Conservation (phyloP, 192 early-diverging fungal species). For the Coemansia pectinata region DNA sequence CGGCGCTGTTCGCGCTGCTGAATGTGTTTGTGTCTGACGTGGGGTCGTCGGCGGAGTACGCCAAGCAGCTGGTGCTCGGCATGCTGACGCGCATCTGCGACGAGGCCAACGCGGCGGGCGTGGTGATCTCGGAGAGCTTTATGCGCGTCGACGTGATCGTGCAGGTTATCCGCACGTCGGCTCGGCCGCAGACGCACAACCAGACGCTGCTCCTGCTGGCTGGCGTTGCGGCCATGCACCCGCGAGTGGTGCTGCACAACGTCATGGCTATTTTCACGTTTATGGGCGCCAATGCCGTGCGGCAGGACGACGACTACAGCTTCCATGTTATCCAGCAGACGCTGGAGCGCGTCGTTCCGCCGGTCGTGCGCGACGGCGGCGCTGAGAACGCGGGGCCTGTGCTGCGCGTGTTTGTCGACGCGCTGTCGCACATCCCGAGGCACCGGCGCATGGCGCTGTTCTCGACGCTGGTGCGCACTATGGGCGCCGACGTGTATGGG, state of each 20-base stretch:
- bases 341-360: slow-evolving; percentile 81
- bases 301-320: slow-evolving; percentile 96
- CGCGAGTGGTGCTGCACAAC: slow-evolving; percentile 84
- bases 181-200: slow-evolving; percentile 96
- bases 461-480: slow-evolving; percentile 72
- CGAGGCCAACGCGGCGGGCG: slow-evolving; percentile 12
- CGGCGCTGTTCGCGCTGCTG: slow-evolving; percentile 73
- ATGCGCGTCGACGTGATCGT: slow-evolving; percentile 87
- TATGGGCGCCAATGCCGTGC: slow-evolving; percentile 92
- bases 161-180: slow-evolving; percentile 81
- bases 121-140: slow-evolving; percentile 54
- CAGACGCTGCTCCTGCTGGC: slow-evolving; percentile 83
- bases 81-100: slow-evolving; percentile 63
- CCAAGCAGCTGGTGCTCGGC: slow-evolving; percentile 82
- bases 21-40: slow-evolving; percentile 60
- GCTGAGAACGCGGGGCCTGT: slow-evolving; percentile 68
- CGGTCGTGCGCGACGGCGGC: slow-evolving; percentile 56
- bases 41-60: slow-evolving; percentile 72
- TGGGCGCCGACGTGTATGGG: slow-evolving; percentile 78
- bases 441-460: slow-evolving; percentile 90
- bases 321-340: slow-evolving; percentile 94
- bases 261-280: slow-evolving; percentile 98
- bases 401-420: slow-evolving; percentile 89
- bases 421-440: slow-evolving; percentile 87
- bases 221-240: slow-evolving; percentile 75